Conservation (phyloP, 306 rosid species). For the Vigna radiata region DNA sequence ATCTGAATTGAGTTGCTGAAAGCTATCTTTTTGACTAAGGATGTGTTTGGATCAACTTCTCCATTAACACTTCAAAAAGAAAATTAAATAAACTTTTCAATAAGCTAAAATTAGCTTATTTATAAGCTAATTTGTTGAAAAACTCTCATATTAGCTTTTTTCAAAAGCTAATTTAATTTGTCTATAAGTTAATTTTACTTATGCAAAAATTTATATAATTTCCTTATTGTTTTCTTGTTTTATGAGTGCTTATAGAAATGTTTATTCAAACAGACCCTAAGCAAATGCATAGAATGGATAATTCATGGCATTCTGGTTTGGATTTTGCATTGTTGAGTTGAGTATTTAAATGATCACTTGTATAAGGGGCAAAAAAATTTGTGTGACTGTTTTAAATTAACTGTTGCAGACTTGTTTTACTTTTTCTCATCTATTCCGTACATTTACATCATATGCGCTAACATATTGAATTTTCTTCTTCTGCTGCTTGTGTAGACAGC, state of each 20-base stretch:
- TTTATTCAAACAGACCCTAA: background rate
- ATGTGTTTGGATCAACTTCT: background rate
- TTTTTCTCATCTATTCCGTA: background rate
- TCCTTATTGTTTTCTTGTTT: no score
- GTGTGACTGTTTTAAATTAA: constrained; percentile 13
- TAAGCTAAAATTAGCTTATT: background rate
- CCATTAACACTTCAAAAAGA: no score
- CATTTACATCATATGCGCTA: constrained; percentile 50
- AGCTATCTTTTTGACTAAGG: background rate
- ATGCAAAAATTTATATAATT: background rate
- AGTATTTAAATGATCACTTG: constrained; percentile 24
- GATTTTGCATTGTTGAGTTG: background rate
- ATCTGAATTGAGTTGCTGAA: background rate
- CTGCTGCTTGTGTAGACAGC: constrained; percentile 93
- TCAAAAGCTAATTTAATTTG: no score
- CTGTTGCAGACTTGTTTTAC: background rate
- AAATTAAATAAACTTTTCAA: no score
- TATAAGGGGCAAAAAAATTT: background rate
- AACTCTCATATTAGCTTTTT: no score
- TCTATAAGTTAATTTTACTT: no score
- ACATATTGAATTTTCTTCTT: constrained; percentile 60
- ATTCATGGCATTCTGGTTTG: constrained; percentile 6
- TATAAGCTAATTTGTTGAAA: no score
- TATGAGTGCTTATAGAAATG: background rate
- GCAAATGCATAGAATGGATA: background rate